Conservation (phyloP, 805 yeast species). For the Debaryomyces hansenii region DNA sequence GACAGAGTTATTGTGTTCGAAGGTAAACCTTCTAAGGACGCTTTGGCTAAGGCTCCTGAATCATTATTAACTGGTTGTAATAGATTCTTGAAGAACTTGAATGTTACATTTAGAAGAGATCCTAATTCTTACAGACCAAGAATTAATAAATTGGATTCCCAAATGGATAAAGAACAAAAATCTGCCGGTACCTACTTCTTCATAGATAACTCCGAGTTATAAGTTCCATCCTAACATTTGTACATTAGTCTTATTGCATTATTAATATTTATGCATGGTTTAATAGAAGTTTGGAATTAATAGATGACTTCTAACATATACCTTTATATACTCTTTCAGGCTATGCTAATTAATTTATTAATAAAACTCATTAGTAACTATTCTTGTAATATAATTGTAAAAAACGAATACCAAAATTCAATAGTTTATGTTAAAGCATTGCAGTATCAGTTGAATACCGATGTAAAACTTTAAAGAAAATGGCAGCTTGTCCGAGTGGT, state of each 20-base stretch:
- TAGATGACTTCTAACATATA: not conserved
- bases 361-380: not conserved
- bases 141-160: constrained; percentile 95
- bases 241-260: constrained; percentile 13
- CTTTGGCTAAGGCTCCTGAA: constrained; percentile 87
- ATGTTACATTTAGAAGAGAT: constrained; percentile 98
- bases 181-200: constrained; percentile 91
- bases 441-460: no score
- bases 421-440: no score
- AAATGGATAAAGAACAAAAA: constrained; percentile 99
- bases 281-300: not conserved
- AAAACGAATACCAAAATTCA: no score
- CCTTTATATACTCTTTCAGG: not conserved
- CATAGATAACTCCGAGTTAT: constrained; percentile 64
- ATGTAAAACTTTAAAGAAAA: no score
- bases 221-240: constrained; percentile 12
- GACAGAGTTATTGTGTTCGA: constrained; percentile 98
- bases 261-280: constrained; percentile 4
- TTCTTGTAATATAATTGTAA: no score
- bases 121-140: constrained; percentile 98
- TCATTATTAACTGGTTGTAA: constrained; percentile 95
- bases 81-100: constrained; percentile 92
- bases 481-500: constrained; percentile 62
- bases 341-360: not conserved
- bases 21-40: constrained; percentile 86